A percentile compares a stretch with the other conserved stretches of the same genome.
These are phyloP conservation scores for Gracilaria gracilis DNA, from an alignment of 23 red algal species.

Conservation along the genomic window DNA sequence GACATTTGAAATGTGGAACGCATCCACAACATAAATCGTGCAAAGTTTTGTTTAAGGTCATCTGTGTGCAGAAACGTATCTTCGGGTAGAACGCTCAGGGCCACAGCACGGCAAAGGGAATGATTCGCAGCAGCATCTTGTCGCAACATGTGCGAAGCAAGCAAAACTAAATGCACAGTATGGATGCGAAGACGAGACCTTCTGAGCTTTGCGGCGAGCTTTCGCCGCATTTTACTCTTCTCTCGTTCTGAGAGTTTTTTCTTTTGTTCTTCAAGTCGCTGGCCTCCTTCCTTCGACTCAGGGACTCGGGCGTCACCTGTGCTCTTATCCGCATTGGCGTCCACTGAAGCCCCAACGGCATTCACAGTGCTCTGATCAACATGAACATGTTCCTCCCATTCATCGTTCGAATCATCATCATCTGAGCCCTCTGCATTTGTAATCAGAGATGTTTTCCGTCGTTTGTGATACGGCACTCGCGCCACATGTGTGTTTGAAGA, in stretches of 20 bases:
- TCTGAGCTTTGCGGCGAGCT: conserved; percentile 11
- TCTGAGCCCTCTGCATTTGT: conserved; percentile 2
- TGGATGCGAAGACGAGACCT: conserved; percentile 34
- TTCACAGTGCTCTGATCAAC: conserved; percentile 42
- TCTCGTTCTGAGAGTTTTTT: background rate
- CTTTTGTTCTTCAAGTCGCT: background rate
- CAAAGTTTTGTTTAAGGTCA: conserved; percentile 30
- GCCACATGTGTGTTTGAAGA: background rate
- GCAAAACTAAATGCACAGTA: conserved; percentile 41
- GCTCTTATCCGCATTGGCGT: background rate
- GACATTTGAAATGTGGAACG: conserved; percentile 26
- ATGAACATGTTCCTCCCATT: conserved; percentile 69
- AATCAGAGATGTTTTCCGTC: conserved; percentile 26
- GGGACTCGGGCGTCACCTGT: background rate
- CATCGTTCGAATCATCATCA: conserved; percentile 68
- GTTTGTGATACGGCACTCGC: conserved; percentile 47
- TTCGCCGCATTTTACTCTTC: conserved; percentile 17
- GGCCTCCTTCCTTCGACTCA: no score
- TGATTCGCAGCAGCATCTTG: conserved; percentile 48
- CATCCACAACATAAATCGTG: conserved; percentile 47
- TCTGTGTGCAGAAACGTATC: conserved; percentile 38
- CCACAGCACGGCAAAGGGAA: conserved; percentile 11
- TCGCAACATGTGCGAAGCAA: conserved; percentile 40
- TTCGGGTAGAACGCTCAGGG: conserved; percentile 30
- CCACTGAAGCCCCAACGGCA: conserved; percentile 6